phyloP scores from a whole-genome alignment of 208 protist genomes.

The Leishmania aethiopica region DNA sequence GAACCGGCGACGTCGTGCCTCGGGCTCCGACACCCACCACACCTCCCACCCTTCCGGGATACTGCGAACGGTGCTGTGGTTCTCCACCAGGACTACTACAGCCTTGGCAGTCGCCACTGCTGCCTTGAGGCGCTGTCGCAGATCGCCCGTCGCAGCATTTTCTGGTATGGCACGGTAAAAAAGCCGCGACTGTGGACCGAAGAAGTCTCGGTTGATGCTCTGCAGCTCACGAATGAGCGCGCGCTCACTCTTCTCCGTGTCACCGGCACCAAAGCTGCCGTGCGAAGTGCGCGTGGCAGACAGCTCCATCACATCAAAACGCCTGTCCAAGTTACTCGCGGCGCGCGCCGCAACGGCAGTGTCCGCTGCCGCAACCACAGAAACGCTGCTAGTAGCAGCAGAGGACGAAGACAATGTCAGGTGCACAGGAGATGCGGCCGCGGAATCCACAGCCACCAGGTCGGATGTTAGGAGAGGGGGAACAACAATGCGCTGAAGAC shows the following conservation, averaged over 20 bases:
- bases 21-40: conserved; percentile 74
- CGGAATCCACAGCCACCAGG: neutral
- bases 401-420: neutral
- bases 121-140: conserved; percentile 22
- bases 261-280: conserved; percentile 31
- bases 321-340: neutral
- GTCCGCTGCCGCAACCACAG: conserved; percentile 13
- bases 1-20: conserved; percentile 48
- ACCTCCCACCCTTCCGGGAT: conserved; percentile 60
- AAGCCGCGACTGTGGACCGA: conserved; percentile 8
- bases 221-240: conserved; percentile 22
- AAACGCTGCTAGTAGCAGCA: neutral
- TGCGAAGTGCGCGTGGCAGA: conserved; percentile 5
- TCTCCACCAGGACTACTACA: conserved; percentile 28
- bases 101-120: conserved; percentile 31
- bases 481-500: conserved; percentile 61
- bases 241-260: conserved; percentile 32
- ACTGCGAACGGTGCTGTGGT: conserved; percentile 15
- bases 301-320: conserved; percentile 11
- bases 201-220: conserved; percentile 42
- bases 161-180: conserved; percentile 17
- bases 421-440: neutral
- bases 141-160: conserved; percentile 3
- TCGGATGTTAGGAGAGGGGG: conserved; percentile 22
- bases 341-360: neutral